Percentiles rank a stretch among this genome's conserved stretches.
Evolutionary conservation across 192 early-diverging fungal genomes (phyloP).

Genomic region (Rhizoclosmatium sp.): DNA sequence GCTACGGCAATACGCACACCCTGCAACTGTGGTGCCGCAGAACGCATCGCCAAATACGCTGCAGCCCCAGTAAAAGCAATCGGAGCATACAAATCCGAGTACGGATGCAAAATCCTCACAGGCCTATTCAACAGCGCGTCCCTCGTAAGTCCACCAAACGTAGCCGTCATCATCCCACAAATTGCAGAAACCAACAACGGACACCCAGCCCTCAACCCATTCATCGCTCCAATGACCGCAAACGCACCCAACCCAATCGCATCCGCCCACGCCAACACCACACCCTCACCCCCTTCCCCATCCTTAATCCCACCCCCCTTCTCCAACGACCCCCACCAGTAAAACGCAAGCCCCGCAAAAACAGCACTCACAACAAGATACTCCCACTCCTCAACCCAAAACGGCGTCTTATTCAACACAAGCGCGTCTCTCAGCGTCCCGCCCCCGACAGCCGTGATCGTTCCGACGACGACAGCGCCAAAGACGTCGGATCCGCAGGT

Average conservation of each 20-base stretch:
- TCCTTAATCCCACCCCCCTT: not conserved
- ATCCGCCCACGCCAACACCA: not conserved
- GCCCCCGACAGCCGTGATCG: constrained; percentile 5
- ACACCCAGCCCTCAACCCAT: not conserved
- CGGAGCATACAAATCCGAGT: not conserved
- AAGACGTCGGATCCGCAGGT: not conserved
- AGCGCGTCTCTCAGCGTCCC: constrained; percentile 7
- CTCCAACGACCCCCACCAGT: not conserved
- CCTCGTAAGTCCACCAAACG: not conserved
- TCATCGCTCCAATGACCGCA: constrained; percentile 1
- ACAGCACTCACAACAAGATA: not conserved
- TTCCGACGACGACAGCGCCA: not conserved
- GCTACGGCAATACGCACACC: not conserved
- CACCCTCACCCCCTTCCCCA: not conserved
- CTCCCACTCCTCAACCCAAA: constrained; percentile 4
- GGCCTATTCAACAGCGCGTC: not conserved
- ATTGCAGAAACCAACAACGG: not conserved
- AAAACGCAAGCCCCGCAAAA: not conserved
- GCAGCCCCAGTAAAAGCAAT: not conserved
- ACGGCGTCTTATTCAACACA: not conserved
- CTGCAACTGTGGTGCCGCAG: not conserved
- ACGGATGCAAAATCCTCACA: not conserved
- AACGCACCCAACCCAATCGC: not conserved
- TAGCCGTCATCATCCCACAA: not conserved
- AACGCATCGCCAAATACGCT: not conserved